These are phyloP conservation scores for Cadophora malorum DNA, from an alignment of 2,329 filamentous ascomycete species.

Conservation along the genomic window DNA sequence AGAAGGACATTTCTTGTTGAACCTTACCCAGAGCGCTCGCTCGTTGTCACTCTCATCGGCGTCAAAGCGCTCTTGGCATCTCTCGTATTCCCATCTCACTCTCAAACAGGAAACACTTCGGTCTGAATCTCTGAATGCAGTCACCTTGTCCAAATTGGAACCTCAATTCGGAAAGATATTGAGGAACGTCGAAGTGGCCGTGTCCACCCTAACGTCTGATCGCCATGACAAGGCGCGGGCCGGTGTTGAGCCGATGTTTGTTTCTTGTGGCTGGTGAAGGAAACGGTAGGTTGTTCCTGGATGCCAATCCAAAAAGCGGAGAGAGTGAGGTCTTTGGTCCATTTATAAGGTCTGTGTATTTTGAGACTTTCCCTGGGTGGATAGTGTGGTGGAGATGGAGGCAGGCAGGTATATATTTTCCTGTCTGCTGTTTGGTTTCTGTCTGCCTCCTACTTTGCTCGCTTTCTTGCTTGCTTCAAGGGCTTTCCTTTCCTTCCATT, in stretches of 20 bases:
- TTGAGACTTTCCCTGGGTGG: not conserved
- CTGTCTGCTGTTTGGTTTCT: not conserved
- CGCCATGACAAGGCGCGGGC: not conserved
- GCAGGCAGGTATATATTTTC: not conserved
- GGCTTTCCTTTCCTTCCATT: not conserved
- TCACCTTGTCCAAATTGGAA: not conserved
- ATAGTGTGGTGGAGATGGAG: not conserved
- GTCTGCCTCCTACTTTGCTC: conserved; percentile 4
- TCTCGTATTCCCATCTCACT: not conserved
- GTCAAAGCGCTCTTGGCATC: not conserved
- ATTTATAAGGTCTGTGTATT: not conserved
- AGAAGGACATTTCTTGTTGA: too few relatives aligned
- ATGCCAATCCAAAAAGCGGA: not conserved
- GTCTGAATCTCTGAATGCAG: not conserved
- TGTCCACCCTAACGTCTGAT: not conserved
- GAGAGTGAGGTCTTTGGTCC: too few relatives aligned
- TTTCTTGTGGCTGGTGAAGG: not conserved
- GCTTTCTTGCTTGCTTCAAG: conserved; percentile 11
- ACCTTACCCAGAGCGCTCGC: too few relatives aligned
- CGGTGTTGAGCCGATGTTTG: not conserved
- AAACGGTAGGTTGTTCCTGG: not conserved
- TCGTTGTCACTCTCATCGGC: too few relatives aligned
- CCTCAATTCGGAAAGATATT: not conserved
- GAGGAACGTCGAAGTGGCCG: not conserved
- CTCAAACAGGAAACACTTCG: not conserved